Evolutionary conservation across 208 protist genomes (phyloP).

Genomic region (Cochliopodium minus): DNA sequence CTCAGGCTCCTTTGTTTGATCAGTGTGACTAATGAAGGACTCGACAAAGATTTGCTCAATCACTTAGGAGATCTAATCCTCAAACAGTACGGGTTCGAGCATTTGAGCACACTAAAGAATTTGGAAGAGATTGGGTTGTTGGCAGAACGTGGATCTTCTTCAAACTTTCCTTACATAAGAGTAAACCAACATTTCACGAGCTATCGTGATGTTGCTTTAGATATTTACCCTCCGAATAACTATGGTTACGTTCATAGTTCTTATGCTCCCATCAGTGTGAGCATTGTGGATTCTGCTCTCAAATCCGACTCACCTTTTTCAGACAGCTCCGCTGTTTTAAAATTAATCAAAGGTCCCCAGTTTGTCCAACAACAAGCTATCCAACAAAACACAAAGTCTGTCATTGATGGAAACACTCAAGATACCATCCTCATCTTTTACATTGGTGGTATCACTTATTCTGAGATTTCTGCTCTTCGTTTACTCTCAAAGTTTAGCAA

Average conservation of each 20-base stretch:
- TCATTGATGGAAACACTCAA: neutral
- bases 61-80: neutral
- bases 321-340: neutral
- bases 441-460: conserved; percentile 38
- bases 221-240: neutral
- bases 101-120: neutral
- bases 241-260: neutral
- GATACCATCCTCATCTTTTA: conserved; percentile 28
- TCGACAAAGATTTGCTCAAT: neutral
- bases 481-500: conserved; percentile 23
- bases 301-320: neutral
- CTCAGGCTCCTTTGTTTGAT: conserved; percentile 4
- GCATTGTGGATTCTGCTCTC: neutral
- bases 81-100: neutral
- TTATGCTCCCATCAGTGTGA: neutral
- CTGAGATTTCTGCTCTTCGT: conserved; percentile 37
- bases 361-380: neutral
- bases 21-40: neutral
- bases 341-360: neutral
- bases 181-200: neutral
- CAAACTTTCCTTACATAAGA: neutral
- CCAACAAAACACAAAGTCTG: neutral
- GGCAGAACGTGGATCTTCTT: neutral
- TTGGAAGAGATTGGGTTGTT: neutral
- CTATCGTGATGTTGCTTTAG: too few species aligned